Evolutionary conservation across 2,329 filamentous ascomycete species (phyloP).

Genomic region (Monosporascus sp.): DNA sequence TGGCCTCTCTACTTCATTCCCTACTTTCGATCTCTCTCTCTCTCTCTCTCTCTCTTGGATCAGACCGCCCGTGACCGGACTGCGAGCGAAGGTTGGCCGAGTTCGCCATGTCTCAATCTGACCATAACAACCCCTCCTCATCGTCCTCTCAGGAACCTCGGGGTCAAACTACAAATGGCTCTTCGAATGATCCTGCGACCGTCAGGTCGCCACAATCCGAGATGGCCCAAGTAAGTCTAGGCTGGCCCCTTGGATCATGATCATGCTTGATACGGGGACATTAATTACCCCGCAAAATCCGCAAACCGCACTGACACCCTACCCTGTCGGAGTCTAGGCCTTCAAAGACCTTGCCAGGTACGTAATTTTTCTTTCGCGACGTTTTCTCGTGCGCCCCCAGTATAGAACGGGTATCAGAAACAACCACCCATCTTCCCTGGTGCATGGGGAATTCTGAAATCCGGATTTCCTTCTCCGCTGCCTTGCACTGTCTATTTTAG

Average conservation of each 20-base stretch:
- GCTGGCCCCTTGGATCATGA: background rate
- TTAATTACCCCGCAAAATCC: background rate
- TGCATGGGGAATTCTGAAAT: background rate
- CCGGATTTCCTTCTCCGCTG: background rate
- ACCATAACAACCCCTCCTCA: conserved; percentile 8
- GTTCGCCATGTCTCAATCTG: conserved; percentile 17
- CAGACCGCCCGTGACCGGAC: background rate
- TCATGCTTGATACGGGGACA: background rate
- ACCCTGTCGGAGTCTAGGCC: conserved; percentile 20
- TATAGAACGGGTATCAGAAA: background rate
- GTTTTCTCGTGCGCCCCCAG: background rate
- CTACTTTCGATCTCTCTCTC: background rate
- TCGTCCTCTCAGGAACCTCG: background rate
- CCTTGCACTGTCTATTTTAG: background rate
- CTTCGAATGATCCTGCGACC: conserved; percentile 4
- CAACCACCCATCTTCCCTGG: background rate
- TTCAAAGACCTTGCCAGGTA: conserved; percentile 28
- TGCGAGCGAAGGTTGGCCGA: background rate
- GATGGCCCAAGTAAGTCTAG: conserved; percentile 20
- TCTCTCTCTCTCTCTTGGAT: background rate
- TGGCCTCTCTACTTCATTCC: too few relatives aligned
- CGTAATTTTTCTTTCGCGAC: conserved; percentile 7
- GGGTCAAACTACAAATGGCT: conserved; percentile 9
- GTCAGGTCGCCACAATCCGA: conserved; percentile 15
- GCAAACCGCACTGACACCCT: conserved; percentile 13